Evolutionary conservation across 2,329 filamentous ascomycete species (phyloP), one percentile per base, ranked within the genome.

Genomic region (Colletotrichum sp.): DNA sequence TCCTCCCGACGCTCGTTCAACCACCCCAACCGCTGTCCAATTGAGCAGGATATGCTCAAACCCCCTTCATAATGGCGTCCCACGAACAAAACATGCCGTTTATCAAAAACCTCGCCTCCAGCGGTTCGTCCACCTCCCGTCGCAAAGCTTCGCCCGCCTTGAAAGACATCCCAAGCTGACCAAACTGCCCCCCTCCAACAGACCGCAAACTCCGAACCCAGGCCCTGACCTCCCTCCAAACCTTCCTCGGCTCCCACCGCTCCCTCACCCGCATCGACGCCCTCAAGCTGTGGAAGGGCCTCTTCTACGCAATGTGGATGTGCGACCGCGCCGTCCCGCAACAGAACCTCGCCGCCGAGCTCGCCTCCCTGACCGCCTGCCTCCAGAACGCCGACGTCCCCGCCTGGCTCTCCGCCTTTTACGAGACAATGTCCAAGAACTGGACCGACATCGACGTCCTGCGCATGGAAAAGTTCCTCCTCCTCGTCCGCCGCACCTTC

Each of bases 221-320:
- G 78, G 95, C 96, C 71, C 90, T 98, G 83, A 87, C 90, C 69
- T 95, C 94, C 64, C 92, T 99, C 32, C 92, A 93, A 79, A 90
- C 92, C 66, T 98, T 95, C 88, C 93, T 99, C 83, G 90, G 91
- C 77, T 89, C 91, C 76, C 90, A 91, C 55, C 84, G 87, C 48
- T 81, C 85, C 70, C 91, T 98, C 77, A 87, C 91, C 22, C 87
- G 91, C 55, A 84, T 94, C 79, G 96, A 98, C 78, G 88, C 95
- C 66, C 89, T 96, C 76, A 98, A 98, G 87, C 91, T 99, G 79
- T 98, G 96, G 95, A 98, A 98, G 83, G 96, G 96, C 7, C 91
- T 99, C 24, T 98, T 97, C 88, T 98, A 96, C 89, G 94, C 93
- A 82, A 92, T 97, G 81, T 98, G 95, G 94, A 97, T 98, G 93